Evolutionary conservation across 805 yeast species (phyloP).

Genomic region (Candida pini): DNA sequence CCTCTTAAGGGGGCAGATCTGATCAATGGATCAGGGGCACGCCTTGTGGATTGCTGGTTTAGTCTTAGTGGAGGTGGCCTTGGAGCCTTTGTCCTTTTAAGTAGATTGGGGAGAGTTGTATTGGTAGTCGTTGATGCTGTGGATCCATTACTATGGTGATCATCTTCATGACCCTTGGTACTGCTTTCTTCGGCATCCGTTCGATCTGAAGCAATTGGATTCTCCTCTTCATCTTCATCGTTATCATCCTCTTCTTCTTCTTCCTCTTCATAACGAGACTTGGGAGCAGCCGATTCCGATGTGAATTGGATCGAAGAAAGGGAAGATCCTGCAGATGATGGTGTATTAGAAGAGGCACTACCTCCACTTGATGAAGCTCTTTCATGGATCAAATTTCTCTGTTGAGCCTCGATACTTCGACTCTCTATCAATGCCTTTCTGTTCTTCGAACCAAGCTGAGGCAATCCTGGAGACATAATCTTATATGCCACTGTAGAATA

Average conservation of each 20-base stretch:
- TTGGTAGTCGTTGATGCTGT: not conserved
- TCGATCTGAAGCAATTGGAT: not conserved
- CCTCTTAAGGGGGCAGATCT: slow-evolving; percentile 12
- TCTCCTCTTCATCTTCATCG: not conserved
- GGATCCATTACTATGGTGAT: not conserved
- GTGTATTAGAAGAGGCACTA: not conserved
- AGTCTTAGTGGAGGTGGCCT: slow-evolving; percentile 16
- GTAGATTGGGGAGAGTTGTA: slow-evolving; percentile 2
- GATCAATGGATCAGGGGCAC: slow-evolving; percentile 5
- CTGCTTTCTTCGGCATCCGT: not conserved
- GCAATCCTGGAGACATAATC: slow-evolving; percentile 21
- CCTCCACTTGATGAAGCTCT: slow-evolving; percentile 1
- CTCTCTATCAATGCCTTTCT: slow-evolving; percentile 13
- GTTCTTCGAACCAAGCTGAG: slow-evolving; percentile 16
- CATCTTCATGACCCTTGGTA: not conserved
- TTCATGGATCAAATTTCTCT: slow-evolving; percentile 15
- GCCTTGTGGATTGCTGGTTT: slow-evolving; percentile 3
- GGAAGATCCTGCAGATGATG: slow-evolving; percentile 1
- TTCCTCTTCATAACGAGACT: not conserved
- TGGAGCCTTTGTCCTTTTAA: slow-evolving; percentile 18
- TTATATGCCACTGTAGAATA: slow-evolving; percentile 11
- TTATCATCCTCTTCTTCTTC: not conserved
- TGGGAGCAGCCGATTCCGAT: not conserved
- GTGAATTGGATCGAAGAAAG: not conserved
- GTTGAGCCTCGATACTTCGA: slow-evolving; percentile 19